Percentiles rank a stretch among this genome's conserved stretches.
phyloP scores from a whole-genome alignment of 306 rosid species.

The Inga leiocalycina region DNA sequence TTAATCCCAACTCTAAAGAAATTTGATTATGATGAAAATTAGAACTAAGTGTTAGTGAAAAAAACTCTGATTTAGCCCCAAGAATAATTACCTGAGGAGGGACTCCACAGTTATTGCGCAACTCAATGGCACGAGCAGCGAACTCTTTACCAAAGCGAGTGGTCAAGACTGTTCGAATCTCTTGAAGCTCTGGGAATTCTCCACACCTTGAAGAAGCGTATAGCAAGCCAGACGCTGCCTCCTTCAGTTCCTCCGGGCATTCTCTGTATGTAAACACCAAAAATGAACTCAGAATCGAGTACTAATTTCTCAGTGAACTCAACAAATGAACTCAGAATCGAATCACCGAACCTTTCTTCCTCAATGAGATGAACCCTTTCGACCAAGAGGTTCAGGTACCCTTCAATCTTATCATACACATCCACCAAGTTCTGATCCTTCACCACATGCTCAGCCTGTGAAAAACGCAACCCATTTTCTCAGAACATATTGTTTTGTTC shows the following conservation, averaged over 20 bases:
- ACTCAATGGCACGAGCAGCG: slow-evolving; percentile 64
- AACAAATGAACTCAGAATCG: neutral
- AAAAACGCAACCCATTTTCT: neutral
- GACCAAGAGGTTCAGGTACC: slow-evolving; percentile 64
- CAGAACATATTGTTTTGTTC: neutral
- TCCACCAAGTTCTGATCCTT: slow-evolving; percentile 86
- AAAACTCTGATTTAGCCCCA: neutral
- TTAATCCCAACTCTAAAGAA: neutral
- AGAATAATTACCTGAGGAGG: slow-evolving; percentile 53
- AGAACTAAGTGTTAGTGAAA: neutral
- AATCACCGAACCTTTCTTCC: slow-evolving; percentile 65
- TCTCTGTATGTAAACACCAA: slow-evolving; percentile 52
- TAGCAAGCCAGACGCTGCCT: slow-evolving; percentile 74
- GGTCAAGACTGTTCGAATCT: slow-evolving; percentile 68
- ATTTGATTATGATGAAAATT: neutral
- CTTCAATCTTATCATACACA: slow-evolving; percentile 68
- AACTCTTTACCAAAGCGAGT: slow-evolving; percentile 81
- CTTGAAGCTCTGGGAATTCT: slow-evolving; percentile 90
- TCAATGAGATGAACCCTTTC: slow-evolving; percentile 84
- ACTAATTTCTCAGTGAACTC: neutral
- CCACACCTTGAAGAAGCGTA: slow-evolving; percentile 90
- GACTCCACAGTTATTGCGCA: slow-evolving; percentile 77
- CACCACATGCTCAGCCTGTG: slow-evolving; percentile 77
- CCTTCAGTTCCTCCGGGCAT: slow-evolving; percentile 80
- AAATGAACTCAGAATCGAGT: neutral